A percentile compares a stretch with the other conserved stretches of the same genome.
These are phyloP conservation scores for Saccharomyces paradoxus DNA, from an alignment of 805 yeast species.

Conservation along the genomic window DNA sequence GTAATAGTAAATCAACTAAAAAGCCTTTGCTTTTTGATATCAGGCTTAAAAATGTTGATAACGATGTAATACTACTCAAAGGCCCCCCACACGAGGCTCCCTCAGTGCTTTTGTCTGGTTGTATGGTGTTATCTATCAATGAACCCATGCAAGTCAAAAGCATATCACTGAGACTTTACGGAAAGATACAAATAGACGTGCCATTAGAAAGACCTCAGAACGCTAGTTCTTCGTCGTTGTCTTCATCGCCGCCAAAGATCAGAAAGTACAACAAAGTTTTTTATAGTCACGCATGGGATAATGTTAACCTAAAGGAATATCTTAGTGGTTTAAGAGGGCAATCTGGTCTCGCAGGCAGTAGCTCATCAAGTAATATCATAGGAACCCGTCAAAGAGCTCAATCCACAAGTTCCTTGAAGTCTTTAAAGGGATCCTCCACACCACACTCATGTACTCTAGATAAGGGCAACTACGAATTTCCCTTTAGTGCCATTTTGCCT, in stretches of 20 bases:
- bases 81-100: conserved; percentile 75
- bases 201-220: conserved; percentile 32
- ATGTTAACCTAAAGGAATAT: conserved; percentile 44
- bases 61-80: conserved; percentile 71
- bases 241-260: conserved; percentile 32
- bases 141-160: conserved; percentile 69
- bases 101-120: conserved; percentile 68
- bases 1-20: conserved; percentile 13
- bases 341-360: not conserved
- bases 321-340: conserved; percentile 19
- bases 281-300: conserved; percentile 75
- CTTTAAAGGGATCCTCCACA: conserved; percentile 23
- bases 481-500: conserved; percentile 77
- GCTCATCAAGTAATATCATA: conserved; percentile 34
- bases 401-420: conserved; percentile 23
- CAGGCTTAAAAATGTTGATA: conserved; percentile 58
- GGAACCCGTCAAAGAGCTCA: conserved; percentile 15
- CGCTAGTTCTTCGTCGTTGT: conserved; percentile 34
- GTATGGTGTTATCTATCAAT: conserved; percentile 61
- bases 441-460: conserved; percentile 37
- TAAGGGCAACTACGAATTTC: conserved; percentile 83
- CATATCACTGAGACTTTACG: conserved; percentile 55
- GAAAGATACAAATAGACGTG: conserved; percentile 61
- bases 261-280: conserved; percentile 49
- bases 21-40: conserved; percentile 39